A percentile compares a stretch with the other conserved stretches of the same genome.
These are phyloP conservation scores for Saccharomycopsis sp. DNA, from an alignment of 805 yeast genomes.

Conservation along the genomic window DNA sequence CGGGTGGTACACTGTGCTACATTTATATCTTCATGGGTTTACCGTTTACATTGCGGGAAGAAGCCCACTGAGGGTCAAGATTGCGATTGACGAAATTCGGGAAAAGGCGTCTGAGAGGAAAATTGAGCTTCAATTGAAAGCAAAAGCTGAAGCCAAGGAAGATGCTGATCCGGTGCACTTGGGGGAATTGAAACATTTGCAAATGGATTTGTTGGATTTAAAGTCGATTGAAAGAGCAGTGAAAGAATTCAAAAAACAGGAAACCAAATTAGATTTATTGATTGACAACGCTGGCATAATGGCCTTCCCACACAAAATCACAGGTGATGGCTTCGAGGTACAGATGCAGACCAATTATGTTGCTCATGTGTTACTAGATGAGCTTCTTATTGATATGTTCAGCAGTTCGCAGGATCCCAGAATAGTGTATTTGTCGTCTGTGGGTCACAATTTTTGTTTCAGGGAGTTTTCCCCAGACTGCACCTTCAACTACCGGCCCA, in stretches of 20 bases:
- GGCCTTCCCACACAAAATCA: slow-evolving; percentile 59
- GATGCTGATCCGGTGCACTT: background rate
- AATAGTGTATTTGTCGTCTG: slow-evolving; percentile 53
- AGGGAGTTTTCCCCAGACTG: slow-evolving; percentile 39
- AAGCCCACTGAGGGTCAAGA: slow-evolving; percentile 43
- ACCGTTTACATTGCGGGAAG: slow-evolving; percentile 69
- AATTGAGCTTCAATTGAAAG: background rate
- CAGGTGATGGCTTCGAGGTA: slow-evolving; percentile 66
- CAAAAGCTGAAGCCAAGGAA: background rate
- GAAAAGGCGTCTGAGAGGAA: slow-evolving; percentile 37
- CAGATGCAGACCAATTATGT: slow-evolving; percentile 74
- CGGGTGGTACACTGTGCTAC: slow-evolving; percentile 69
- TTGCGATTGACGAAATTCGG: slow-evolving; percentile 47
- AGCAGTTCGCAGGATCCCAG: slow-evolving; percentile 25
- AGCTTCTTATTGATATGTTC: slow-evolving; percentile 35
- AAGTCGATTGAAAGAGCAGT: slow-evolving; percentile 34
- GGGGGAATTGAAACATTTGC: slow-evolving; percentile 47
- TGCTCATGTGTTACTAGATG: slow-evolving; percentile 64
- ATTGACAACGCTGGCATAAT: slow-evolving; percentile 75
- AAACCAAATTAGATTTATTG: slow-evolving; percentile 45
- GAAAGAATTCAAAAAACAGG: slow-evolving; percentile 32
- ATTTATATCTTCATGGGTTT: slow-evolving; percentile 72
- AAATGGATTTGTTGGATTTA: slow-evolving; percentile 44
- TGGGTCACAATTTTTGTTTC: slow-evolving; percentile 51
- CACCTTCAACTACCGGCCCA: slow-evolving; percentile 51